Base-by-base conservation (phyloP, 73 alveolate genomes). In the Paraurostyla sp. region DNA sequence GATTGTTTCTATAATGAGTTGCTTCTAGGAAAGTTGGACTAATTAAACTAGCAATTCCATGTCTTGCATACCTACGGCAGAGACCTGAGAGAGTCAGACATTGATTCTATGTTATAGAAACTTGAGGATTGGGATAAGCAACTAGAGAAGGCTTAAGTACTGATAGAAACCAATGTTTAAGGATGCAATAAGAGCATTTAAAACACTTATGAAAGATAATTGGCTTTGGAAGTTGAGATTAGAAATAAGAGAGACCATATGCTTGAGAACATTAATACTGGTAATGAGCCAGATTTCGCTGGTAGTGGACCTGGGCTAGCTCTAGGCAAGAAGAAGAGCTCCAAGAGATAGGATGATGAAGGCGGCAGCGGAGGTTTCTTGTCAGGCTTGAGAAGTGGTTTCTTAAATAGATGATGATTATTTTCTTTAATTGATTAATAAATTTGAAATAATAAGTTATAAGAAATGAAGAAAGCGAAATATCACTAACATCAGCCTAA, bases 1-100 rank as follows among this genome's bases (percentile, higher is more conserved):
- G 96, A 90, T 41, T 63, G 93, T 40, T 86, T 90, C 45, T 90
- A 90, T 85, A 81, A 85, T 33, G 93, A 85, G 22, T 93, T 90
- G 0, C 38, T 86, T 29, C 40, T 62, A 32, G 96, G 96, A 0
- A 90, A 85, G 75, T 84, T 90, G 18, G 93, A 90, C 54, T 88
- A 90, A 40, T 11, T 38, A 41, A 62, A 54, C 45, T n/a, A 59
- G 35, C 38, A 63, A 29, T 50, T 88, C 20, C 60, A 71, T 50
- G 90, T 85, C 13, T 69, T 63, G 16, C 36, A 42, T 43, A 62
- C 76, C 54, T 78, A 58, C 32, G 95, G 95, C 18, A 89, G 95
- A 85, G 95, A 89, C 41, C 54, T 89, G 18, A 43, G 90, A 33
- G 54, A 51, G 3, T 35, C 35, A 23, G 65, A 89, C n/a, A 35